phyloP scores from a whole-genome alignment of 345 rosid species.

The Rhodomyrtus tomentosa region DNA sequence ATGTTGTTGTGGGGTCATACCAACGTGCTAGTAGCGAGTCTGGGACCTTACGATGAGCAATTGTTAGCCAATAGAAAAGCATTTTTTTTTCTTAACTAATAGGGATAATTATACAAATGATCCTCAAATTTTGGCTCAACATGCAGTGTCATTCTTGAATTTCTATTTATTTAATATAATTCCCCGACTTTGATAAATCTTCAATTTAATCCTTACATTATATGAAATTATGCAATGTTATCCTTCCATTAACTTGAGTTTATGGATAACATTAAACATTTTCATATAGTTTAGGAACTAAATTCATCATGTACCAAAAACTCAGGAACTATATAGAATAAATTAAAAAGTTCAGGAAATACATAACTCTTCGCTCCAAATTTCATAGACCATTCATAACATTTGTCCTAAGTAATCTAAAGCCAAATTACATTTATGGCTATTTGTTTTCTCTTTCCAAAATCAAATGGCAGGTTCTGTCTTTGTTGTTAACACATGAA shows the following conservation, averaged over 20 bases:
- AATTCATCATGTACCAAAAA: rapidly evolving
- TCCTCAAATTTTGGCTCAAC: rapidly evolving
- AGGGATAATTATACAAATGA: not conserved
- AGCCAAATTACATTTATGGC: too few relatives aligned
- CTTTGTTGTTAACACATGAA: too few relatives aligned
- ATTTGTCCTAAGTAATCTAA: too few relatives aligned
- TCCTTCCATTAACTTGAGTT: not conserved
- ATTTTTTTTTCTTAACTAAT: not conserved
- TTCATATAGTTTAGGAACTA: rapidly evolving
- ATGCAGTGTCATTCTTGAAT: too few relatives aligned
- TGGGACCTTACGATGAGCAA: not conserved
- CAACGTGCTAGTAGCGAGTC: not conserved
- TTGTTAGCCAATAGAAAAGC: not conserved
- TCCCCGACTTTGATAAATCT: not conserved
- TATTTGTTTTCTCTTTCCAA: too few relatives aligned
- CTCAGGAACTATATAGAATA: too few relatives aligned
- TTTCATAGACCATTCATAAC: too few relatives aligned
- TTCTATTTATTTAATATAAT: too few relatives aligned
- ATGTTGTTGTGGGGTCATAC: too few relatives aligned
- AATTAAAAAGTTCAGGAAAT: too few relatives aligned
- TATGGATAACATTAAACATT: not conserved
- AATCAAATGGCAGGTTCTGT: too few relatives aligned
- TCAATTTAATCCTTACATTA: not conserved
- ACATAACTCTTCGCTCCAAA: too few relatives aligned
- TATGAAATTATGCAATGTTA: not conserved